Evolutionary conservation across 2,329 filamentous ascomycete species (phyloP).

Genomic region (Arthrocladium fulminans): DNA sequence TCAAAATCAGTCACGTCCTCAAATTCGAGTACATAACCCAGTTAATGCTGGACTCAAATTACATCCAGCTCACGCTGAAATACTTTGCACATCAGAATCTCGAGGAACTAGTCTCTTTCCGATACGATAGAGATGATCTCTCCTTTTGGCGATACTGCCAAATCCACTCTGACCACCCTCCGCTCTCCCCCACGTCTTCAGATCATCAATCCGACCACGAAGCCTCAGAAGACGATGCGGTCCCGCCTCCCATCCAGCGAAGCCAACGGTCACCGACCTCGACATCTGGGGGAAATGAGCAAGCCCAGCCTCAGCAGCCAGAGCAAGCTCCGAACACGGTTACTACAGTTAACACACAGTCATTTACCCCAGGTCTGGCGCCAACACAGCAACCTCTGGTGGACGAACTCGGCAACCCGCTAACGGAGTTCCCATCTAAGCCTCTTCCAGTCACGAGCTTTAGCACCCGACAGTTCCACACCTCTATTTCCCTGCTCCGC

Average conservation of each 20-base stretch:
- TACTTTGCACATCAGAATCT: slow-evolving; percentile 91
- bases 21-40: slow-evolving; percentile 96
- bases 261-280: slow-evolving; percentile 42
- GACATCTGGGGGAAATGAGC: slow-evolving; percentile 23
- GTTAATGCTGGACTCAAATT: slow-evolving; percentile 87
- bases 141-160: slow-evolving; percentile 92
- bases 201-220: slow-evolving; percentile 14
- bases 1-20: slow-evolving; percentile 85
- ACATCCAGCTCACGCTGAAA: slow-evolving; percentile 84
- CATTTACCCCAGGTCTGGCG: slow-evolving; percentile 18
- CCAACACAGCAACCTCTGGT: slow-evolving; percentile 45
- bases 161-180: slow-evolving; percentile 54
- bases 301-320: slow-evolving; percentile 21
- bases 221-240: slow-evolving; percentile 59
- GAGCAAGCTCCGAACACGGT: background rate
- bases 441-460: slow-evolving; percentile 64
- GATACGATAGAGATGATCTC: slow-evolving; percentile 74
- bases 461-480: slow-evolving; percentile 91
- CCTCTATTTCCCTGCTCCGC: slow-evolving; percentile 86
- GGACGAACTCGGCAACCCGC: slow-evolving; percentile 79
- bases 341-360: slow-evolving; percentile 19
- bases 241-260: slow-evolving; percentile 69
- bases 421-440: slow-evolving; percentile 33
- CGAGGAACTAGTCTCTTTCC: slow-evolving; percentile 78
- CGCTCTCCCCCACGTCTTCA: slow-evolving; percentile 23